Evolutionary conservation across 768 basidiomycete species (phyloP), one percentile per base, ranked within the genome.

Genomic region (Rhodosporidiobolus sp.): DNA sequence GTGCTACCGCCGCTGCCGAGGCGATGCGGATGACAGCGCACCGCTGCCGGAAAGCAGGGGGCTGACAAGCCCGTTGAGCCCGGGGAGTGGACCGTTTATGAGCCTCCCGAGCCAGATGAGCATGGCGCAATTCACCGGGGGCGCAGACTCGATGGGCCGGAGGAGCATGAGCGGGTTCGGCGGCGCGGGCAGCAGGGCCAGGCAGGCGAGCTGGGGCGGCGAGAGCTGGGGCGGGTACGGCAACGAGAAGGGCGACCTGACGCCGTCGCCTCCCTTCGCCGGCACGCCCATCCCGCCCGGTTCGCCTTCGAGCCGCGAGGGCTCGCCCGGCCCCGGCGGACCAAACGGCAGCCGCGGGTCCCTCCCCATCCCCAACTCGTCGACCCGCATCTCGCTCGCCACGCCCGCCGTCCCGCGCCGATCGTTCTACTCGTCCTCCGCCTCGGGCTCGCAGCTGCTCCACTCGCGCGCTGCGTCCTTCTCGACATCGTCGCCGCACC

Each of bases 201-300:
- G 73, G 56, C 63, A 74, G 38, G 56, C 54, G 56, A 74, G 73
- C 56, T 74, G 73, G 73, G 73, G 73, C 43, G 73, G 68, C 17
- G 64, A 69, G 12, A 63, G 59, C 11, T 74, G 67, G 70, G 54
- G 50, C 30, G 70, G 53, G n/a, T 7, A 2, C 11, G 48, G 62
- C 3, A 16, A n/a, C 50, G 71, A 68, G 28, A 64, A 64, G 45
- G 66, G 71, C 19, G 71, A 72, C 28, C 17, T 60, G 4, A 55
- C 65, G 24, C 70, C 69, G 8, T 65, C 69, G 17, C 60, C 49
- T 12, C 62, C 71, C 24, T 64, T 58, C 62, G 62, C 55, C 1
- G 62, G 49, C 30, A 58, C 70, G 48, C 70, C 65, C 1, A n/a
- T 38, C 17, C 16, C 60, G 4, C 60, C 70, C 8, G 65, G 60